Percentiles rank a stretch among this genome's conserved stretches.
Evolutionary conservation across 2,329 filamentous ascomycete genomes (phyloP).

Genomic region (Ceratocystis lukuohia): DNA sequence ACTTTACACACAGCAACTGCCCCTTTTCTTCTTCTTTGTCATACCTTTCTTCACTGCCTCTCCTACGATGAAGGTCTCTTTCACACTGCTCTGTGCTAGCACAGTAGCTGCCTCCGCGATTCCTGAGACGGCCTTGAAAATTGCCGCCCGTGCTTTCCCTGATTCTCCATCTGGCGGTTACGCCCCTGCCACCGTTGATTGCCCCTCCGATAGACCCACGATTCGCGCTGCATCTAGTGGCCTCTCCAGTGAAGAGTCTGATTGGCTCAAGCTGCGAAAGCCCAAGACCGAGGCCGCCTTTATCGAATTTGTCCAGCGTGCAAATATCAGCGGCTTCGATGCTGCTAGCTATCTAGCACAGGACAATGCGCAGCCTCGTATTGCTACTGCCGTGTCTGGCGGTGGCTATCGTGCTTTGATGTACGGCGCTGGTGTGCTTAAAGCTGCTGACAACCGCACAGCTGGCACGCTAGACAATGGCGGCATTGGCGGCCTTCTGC

Average conservation of each 20-base stretch:
- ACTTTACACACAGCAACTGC: neutral
- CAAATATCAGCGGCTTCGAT: conserved; percentile 68
- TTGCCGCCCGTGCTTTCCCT: conserved; percentile 26
- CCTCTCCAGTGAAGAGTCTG: conserved; percentile 55
- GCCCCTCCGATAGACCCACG: conserved; percentile 54
- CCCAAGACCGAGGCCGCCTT: conserved; percentile 64
- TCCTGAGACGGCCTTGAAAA: neutral
- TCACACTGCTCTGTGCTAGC: conserved; percentile 13
- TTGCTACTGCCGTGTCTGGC: conserved; percentile 67
- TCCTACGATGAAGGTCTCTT: conserved; percentile 11
- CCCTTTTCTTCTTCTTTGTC: neutral
- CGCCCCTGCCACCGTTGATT: conserved; percentile 52
- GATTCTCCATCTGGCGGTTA: conserved; percentile 47
- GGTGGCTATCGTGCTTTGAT: conserved; percentile 80
- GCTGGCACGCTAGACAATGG: conserved; percentile 36
- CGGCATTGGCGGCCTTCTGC: conserved; percentile 67
- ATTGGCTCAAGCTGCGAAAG: conserved; percentile 61
- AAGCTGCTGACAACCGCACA: conserved; percentile 67
- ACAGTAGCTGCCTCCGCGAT: conserved; percentile 13
- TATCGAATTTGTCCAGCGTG: conserved; percentile 54
- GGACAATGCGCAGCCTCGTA: conserved; percentile 34
- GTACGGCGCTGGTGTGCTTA: conserved; percentile 66
- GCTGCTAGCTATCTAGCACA: conserved; percentile 55
- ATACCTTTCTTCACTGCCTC: neutral
- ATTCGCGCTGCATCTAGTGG: conserved; percentile 46